Percentiles rank a stretch among this genome's conserved stretches.
These are phyloP conservation scores for Emericellopsis terricola DNA, from an alignment of 495 filamentous ascomycete species.

Conservation along the genomic window DNA sequence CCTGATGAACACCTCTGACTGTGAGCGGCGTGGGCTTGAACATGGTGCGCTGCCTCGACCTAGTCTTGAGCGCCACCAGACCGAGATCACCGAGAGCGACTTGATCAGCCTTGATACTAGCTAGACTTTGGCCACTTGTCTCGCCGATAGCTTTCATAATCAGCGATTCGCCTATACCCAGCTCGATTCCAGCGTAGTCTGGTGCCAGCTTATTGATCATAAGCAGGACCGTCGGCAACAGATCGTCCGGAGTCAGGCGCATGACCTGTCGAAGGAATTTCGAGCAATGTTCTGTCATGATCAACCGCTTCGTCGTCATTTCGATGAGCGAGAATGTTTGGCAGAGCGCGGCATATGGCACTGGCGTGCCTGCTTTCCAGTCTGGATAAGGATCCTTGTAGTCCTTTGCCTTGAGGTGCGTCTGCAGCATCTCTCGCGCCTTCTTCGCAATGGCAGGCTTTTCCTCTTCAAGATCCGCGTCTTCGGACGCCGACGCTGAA, in stretches of 20 bases:
- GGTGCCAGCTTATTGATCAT: conserved; percentile 98
- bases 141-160: conserved; percentile 99
- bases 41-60: conserved; percentile 89
- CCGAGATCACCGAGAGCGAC: conserved; percentile 92
- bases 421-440: conserved; percentile 69
- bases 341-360: conserved; percentile 89
- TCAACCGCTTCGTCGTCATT: conserved; percentile 75
- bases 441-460: conserved; percentile 61
- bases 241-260: conserved; percentile 72
- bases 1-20: conserved; percentile 70
- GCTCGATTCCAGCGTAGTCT: conserved; percentile 87
- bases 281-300: conserved; percentile 75
- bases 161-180: conserved; percentile 90
- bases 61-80: conserved; percentile 83
- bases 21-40: conserved; percentile 91
- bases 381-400: conserved; percentile 87
- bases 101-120: conserved; percentile 82
- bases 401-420: conserved; percentile 39
- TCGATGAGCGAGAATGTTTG: conserved; percentile 88
- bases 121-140: conserved; percentile 70
- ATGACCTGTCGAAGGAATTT: conserved; percentile 85
- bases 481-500: conserved; percentile 30
- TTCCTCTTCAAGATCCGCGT: conserved; percentile 42
- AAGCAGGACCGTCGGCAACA: conserved; percentile 72
- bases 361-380: conserved; percentile 74